Conservation (phyloP, 2,329 filamentous ascomycete genomes). For the Stagonosporopsis tanaceti region DNA sequence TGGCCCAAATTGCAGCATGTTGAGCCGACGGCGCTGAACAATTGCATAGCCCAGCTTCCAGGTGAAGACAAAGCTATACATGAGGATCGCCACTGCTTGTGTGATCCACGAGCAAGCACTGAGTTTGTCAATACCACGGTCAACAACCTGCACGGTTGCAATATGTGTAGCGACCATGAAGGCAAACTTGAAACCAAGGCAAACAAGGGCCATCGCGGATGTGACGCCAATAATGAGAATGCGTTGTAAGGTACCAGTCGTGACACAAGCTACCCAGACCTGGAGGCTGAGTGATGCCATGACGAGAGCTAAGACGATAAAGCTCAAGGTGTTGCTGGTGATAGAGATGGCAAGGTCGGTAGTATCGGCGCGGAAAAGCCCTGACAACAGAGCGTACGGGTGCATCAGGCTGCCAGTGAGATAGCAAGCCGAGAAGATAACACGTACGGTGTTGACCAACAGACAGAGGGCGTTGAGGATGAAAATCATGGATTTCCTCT, state of each 20-base stretch:
- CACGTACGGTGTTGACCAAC: conserved; percentile 66
- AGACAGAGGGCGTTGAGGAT: conserved; percentile 71
- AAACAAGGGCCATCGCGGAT: conserved; percentile 57
- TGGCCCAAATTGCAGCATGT: conserved; percentile 67
- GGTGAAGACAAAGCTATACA: conserved; percentile 69
- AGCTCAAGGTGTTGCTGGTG: conserved; percentile 57
- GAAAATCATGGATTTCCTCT: conserved; percentile 70
- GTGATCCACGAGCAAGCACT: conserved; percentile 57
- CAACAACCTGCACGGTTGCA: conserved; percentile 48
- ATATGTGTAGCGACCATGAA: conserved; percentile 59
- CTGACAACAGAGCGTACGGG: conserved; percentile 67
- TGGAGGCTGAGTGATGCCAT: conserved; percentile 69
- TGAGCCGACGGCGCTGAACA: conserved; percentile 62
- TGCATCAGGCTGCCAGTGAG: conserved; percentile 68
- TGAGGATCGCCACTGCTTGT: conserved; percentile 65
- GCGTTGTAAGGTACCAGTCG: conserved; percentile 53
- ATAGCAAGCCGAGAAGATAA: conserved; percentile 64
- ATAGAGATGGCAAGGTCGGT: conserved; percentile 58
- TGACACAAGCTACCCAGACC: conserved; percentile 68
- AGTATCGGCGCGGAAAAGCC: conserved; percentile 57
- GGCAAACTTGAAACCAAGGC: conserved; percentile 63
- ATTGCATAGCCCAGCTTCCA: conserved; percentile 68
- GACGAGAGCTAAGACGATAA: conserved; percentile 63
- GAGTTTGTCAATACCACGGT: conserved; percentile 32
- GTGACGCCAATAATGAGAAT: conserved; percentile 58